Evolutionary conservation across 2,329 filamentous ascomycete species (phyloP), one percentile per base, ranked within the genome.

Genomic region (Intubia oerlemansii): DNA sequence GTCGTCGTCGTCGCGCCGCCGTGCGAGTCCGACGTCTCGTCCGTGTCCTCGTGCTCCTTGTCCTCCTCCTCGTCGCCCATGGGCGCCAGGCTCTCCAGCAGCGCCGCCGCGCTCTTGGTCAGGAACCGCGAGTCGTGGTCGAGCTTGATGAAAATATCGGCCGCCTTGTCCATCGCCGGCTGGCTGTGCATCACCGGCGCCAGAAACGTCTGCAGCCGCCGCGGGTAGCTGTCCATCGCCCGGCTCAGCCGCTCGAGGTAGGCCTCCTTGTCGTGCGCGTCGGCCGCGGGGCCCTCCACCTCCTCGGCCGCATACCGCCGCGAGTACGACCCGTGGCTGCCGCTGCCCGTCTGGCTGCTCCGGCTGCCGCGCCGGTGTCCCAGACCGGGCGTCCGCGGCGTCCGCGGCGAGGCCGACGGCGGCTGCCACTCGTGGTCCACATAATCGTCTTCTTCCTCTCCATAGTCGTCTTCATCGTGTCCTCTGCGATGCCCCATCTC

Each of bases 71-170:
- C 32, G 24, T 39, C 35, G n/a, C 29, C 33, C 6, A 34, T 33
- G 2, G 24, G 24, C 2, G 34, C 29, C 25, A 39, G 29, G 14
- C 30, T 37, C 25, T 38, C 33, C 5, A 39, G 32, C 22, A 39
- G 25, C 11, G 30, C 24, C 6, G 21, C 25, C 3, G 33, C 32
- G 23, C 36, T 38, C 24, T 26, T 27, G 2, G 38, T 32, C 14
- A 39, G 32, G 27, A 37, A 38, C 11, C 36, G 38, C 5, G 29
- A 17, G 23, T 38, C 36, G 17, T 34, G 27, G 26, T 37, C 36
- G 3, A 39, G 34, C 33, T 35, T 36, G 20, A 34, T 8, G 16
- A 39, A 37, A 10, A 38, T 25, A 14, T 37, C 38, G 5, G 25
- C 29, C 12, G 33, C 32, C 7, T 33, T 27, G 30, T 39, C 36